Evolutionary conservation across 768 basidiomycete genomes (phyloP), one percentile per base, ranked within the genome.

Genomic region (Crucibulum laeve): DNA sequence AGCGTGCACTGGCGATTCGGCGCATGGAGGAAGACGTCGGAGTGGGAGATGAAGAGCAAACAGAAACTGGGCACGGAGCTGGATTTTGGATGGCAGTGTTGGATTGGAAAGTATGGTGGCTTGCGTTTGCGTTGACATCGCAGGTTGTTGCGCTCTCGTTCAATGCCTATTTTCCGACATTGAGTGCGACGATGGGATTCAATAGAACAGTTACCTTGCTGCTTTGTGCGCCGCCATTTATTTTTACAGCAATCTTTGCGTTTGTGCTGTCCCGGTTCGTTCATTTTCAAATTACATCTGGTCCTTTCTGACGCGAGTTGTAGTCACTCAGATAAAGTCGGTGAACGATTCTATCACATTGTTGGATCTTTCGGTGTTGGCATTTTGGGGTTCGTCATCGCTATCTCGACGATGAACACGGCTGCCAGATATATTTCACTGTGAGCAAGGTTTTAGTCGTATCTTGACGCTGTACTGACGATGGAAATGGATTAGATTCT

Each of bases 21-120:
- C 73, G 86, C 3, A 79, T 91, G 82, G 65, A 70, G 28, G 86
- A 87, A 53, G 86, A 88, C 48, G 65, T 67, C 22, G 79, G 77
- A 24, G 67, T 77, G 13, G 67, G 70, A 8, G 78, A 80, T 43
- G 65, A 76, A 34, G 65, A 63, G 23, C 67, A 75, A 47, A 69
- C 63, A 6, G 70, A 73, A 13, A 48, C 63, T 7, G 65, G 60
- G 4, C 63, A 64, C 13, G 52, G 58, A 11, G 59, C 62, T 18
- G 88, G 87, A 2, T 56, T 92, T 2, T 55, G 64, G 28, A 61
- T 86, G 47, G 86, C 91, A 0, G 38, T 91, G 44, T 69, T 68
- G 15, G 91, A 93, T 55, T 81, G 83, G 84, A 87, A 83, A 59
- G 87, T 93, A 28, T 92, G 89, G 84, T 87, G 77, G 77, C 70